Base-by-base conservation (phyloP, 306 rosid genomes). In the Dryas octopetala region DNA sequence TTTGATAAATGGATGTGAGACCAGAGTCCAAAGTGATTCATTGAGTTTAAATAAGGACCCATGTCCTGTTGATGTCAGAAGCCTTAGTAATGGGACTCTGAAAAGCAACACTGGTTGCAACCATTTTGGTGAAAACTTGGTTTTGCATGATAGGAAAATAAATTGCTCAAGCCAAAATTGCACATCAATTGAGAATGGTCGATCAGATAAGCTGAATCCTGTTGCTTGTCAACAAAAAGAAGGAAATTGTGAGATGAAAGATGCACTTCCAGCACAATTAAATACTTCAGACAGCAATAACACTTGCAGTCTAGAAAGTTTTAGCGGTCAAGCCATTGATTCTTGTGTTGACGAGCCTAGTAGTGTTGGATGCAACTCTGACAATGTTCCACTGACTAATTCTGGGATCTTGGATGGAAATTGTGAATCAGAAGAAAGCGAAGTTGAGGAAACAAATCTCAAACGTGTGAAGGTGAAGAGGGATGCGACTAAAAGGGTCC, bases 401-500 rank as follows among this genome's bases (percentile, higher is more conserved):
- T 77, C 86, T 65, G 80, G 74, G 78, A 7, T 75, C 65, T 72
- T 53, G 51, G 79, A 40, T 32, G 80, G 59, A 72, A 75, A 84
- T 16, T 47, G 7, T 49, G 82, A 75, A 72, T 71, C 82, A 2
- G 85, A 78, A 59, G 83, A 78, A 64, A 74, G 76, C 61, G 72
- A 63, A 14, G 88, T 77, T 14, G 83, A 83, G 70, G 93, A 89
- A 84, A 69, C 78, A 51, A 80, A 74, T 62, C 77, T 82, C 52
- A 77, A 85, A 66, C 44, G 44, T 70, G 84, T 82, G 80, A 83
- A 82, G 79, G 93, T 92, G 85, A 96, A 86, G 82, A 88, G 98
- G 85, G 90, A 96, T 81, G 99, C 98, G 32, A 90, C 88, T 28
- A 96, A 90, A 86, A 91, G 91, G 76, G 89, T 86, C 77, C 84